A percentile compares a stretch with the other conserved stretches of the same genome.
Conservation (phyloP, 768 basidiomycete genomes). For the Leccinum aurantiacum region DNA sequence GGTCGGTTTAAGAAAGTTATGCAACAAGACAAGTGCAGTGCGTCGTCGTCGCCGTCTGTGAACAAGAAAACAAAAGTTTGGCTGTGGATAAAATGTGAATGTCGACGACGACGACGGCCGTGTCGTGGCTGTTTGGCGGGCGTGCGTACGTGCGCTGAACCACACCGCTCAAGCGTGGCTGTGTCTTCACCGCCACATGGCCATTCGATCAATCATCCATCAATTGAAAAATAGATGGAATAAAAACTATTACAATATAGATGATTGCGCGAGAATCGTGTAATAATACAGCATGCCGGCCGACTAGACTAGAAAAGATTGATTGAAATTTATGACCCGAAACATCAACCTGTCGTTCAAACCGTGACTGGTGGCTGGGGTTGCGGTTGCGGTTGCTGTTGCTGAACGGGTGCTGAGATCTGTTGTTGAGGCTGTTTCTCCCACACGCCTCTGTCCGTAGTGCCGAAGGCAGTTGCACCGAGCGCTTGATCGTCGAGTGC, state of each 20-base stretch:
- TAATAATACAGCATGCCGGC: background rate
- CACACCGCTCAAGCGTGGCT: conserved; percentile 19
- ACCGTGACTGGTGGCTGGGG: background rate
- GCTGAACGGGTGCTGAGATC: no score
- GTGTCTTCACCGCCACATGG: conserved; percentile 9
- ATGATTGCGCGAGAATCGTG: background rate
- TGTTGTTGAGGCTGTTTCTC: conserved; percentile 1
- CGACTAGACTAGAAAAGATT: background rate
- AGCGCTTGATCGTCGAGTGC: background rate
- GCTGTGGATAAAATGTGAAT: background rate
- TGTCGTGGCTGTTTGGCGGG: conserved; percentile 4
- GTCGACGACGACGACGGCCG: conserved; percentile 1
- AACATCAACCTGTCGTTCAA: background rate
- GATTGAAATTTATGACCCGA: background rate
- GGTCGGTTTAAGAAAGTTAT: background rate
- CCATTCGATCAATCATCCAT: background rate
- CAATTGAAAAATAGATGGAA: background rate
- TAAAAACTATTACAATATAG: background rate
- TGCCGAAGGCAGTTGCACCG: conserved; percentile 10
- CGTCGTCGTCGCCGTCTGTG: background rate
- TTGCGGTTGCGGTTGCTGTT: background rate
- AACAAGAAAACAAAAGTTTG: background rate
- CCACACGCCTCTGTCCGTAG: conserved; percentile 5
- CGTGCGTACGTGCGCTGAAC: conserved; percentile 3
- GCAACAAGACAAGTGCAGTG: conserved; percentile 23